A percentile compares a stretch with the other conserved stretches of the same genome.
Conservation (phyloP, 306 rosid species). For the Senna tora region DNA sequence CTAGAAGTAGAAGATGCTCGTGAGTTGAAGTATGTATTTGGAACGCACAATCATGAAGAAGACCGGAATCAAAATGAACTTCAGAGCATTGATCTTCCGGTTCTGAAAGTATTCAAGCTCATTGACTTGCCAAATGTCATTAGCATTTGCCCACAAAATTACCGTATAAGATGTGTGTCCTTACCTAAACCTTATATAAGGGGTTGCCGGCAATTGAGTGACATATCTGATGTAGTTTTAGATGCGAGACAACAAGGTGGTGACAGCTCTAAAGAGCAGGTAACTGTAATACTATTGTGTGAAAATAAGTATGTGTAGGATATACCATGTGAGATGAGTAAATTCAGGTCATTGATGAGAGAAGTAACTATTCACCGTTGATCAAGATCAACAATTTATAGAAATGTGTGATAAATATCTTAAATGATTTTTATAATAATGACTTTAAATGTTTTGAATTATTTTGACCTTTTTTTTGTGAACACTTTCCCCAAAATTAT, state of each 20-base stretch:
- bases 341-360: no score
- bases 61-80: background rate
- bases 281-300: background rate
- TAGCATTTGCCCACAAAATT: background rate
- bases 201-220: background rate
- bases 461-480: no score
- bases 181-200: background rate
- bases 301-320: no score
- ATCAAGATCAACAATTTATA: no score
- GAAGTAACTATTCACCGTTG: no score
- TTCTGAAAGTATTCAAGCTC: background rate
- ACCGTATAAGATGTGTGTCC: background rate
- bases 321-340: no score
- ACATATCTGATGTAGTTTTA: background rate
- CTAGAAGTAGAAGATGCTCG: background rate
- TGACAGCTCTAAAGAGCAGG: background rate
- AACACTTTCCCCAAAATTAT: no score
- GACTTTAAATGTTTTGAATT: no score
- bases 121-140: background rate
- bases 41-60: background rate
- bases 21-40: background rate
- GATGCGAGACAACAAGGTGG: background rate
- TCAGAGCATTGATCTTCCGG: background rate
- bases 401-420: no score
- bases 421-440: no score